Evolutionary conservation across 2,329 filamentous ascomycete genomes (phyloP), one percentile per base, ranked within the genome.

Genomic region (Cryphonectria parasitica): DNA sequence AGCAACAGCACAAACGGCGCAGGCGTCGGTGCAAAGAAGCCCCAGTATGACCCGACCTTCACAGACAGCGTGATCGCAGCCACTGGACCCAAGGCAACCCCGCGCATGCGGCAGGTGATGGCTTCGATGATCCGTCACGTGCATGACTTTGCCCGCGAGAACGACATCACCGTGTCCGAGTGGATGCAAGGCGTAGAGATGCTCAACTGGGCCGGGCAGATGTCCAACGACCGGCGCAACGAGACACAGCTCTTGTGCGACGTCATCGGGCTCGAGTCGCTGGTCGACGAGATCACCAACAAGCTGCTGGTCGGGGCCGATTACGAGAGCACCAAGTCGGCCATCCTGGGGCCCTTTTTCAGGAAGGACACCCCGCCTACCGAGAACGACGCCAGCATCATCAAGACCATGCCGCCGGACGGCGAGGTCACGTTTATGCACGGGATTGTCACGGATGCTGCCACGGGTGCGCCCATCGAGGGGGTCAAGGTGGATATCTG

Each of bases 261-360:
- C 75, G 86, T 94, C 45, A 85, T 94, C 68, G 92, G 92, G 25
- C 83, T 95, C 1, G 93, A 96, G 80, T 91, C 84, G 28, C 87
- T 92, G 4, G 92, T 95, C 63, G 93, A 95, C 79, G 92, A 95
- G 78, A 95, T 96, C 77, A 93, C 91, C 69, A 91, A 90, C 81
- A 90, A 89, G 66, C 67, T 71, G 64, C 67, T 73, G 41, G 86
- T 87, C 41, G 85, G 86, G 65, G 82, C 85, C 68, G 81, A 82
- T 66, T 75, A 77, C 49, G 82, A 83, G 19, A 77, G 82, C 19
- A 96, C 93, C 6, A 88, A 92, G 2, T 92, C 92, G 4, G 90
- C 93, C 56, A 94, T 97, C 74, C 87, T 97, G 0, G 94, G 94
- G 0, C 94, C 94, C 1, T 97, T 97, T 82, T 97, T 92, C 88